Evolutionary conservation across 1,284 basidiomycete species (phyloP).

Genomic region (Ganoderma resinaceum): DNA sequence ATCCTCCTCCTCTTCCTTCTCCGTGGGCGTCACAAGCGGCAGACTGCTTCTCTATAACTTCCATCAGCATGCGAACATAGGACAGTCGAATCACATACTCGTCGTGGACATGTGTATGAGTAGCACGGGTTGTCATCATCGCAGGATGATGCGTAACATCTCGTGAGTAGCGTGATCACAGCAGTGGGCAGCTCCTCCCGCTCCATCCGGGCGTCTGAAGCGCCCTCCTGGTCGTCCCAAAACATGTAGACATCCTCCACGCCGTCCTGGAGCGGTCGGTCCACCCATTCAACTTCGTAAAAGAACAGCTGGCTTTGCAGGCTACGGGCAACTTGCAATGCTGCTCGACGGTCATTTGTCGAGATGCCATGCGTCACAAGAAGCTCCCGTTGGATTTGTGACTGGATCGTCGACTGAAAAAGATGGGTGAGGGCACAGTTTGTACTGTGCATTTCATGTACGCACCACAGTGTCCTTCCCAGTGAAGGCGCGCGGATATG

Average conservation of each 20-base stretch:
- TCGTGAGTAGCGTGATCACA: constrained; percentile 80
- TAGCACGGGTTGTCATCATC: constrained; percentile 75
- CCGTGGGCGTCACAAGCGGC: constrained; percentile 31
- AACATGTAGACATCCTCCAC: constrained; percentile 98
- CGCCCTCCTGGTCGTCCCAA: constrained; percentile 84
- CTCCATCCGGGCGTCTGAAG: constrained; percentile 61
- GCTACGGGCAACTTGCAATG: constrained; percentile 87
- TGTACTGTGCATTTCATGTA: constrained; percentile 27
- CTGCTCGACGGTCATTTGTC: constrained; percentile 78
- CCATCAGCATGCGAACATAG: not conserved
- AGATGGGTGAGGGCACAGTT: constrained; percentile 12
- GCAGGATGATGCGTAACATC: constrained; percentile 87
- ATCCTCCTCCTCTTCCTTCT: constrained; percentile 38
- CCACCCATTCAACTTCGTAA: constrained; percentile 97
- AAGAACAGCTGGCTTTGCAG: constrained; percentile 95
- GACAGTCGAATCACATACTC: constrained; percentile 47
- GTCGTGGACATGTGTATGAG: constrained; percentile 73
- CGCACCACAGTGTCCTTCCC: constrained; percentile 92
- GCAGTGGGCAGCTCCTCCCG: constrained; percentile 86
- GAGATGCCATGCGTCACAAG: constrained; percentile 74
- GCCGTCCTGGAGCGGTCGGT: constrained; percentile 83
- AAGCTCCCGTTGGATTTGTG: constrained; percentile 76
- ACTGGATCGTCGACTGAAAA: constrained; percentile 79
- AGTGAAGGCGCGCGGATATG: constrained; percentile 88
- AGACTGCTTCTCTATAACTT: constrained; percentile 35